phyloP scores from a whole-genome alignment of 73 alveolate species.

The Tetrahymena malaccensis region DNA sequence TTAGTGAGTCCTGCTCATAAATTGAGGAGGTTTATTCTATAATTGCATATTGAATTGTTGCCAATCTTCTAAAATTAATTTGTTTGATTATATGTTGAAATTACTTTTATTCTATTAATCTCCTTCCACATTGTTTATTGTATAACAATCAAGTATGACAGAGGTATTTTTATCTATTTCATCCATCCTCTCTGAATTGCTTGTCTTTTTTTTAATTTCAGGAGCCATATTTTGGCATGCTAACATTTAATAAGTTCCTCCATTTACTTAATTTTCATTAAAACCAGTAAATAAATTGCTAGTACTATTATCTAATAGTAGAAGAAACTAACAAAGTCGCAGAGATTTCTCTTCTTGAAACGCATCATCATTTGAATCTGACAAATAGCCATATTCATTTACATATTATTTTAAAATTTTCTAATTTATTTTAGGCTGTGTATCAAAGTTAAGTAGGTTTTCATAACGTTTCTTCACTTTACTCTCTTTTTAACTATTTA shows the following conservation, averaged over 20 bases:
- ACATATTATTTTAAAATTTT: background rate
- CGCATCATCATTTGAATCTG: background rate
- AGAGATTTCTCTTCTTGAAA: background rate
- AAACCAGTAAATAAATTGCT: background rate
- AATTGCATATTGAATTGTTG: background rate
- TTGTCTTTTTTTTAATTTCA: background rate
- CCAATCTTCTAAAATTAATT: background rate
- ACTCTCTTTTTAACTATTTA: background rate
- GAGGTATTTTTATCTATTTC: background rate
- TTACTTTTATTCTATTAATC: background rate
- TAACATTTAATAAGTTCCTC: background rate
- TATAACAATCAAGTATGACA: background rate
- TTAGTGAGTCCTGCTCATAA: background rate
- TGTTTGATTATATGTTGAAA: background rate
- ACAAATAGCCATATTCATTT: background rate
- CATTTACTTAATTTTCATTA: background rate
- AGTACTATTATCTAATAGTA: background rate
- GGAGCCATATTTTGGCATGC: background rate
- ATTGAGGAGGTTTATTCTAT: background rate
- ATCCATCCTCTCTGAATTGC: background rate
- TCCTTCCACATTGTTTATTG: background rate
- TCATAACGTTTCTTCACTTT: background rate
- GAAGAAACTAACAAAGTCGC: background rate
- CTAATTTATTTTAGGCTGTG: background rate
- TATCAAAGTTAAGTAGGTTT: background rate